Evolutionary conservation across 148 eudicot genomes (phyloP), one percentile per base, ranked within the genome.

Genomic region (Fagopyrum tataricum): DNA sequence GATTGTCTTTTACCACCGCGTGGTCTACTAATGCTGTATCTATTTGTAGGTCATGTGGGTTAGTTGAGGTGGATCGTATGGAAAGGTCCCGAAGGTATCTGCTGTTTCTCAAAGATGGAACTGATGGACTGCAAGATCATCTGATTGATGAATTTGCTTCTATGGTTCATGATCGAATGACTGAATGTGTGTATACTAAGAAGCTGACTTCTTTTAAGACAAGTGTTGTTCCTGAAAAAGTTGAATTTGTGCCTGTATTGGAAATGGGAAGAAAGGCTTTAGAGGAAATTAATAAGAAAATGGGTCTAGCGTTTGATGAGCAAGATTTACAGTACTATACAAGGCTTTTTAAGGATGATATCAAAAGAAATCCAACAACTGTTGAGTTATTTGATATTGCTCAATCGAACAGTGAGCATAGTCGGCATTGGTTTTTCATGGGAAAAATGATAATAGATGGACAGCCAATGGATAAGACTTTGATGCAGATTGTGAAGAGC

Each of bases 21-120:
- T 93, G 96, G 96, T 93, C 92, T 70, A 79, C 98, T 20, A 93
- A 93, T 82, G 96, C 96, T 67, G 93, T 93, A 21, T 93, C 98
- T 42, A 93, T 93, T 48, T 92, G 96, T 76, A 84, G 72, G 74
- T 86, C 96, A 3, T 93, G 96, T 53, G 89, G 93, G 21, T 71
- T 93, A 73, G 84, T 84, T 4, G 96, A 93, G 70, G 88, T 90
- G 41, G 83, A 76, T 44, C 82, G 98, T 59, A 73, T 90, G 51
- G 98, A 93, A 72, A 82, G 93, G 18, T 93, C 98, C 0, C 84
- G 98, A 82, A 84, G 98, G 76, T 90, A 90, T 77, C 72, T 86
- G 77, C 67, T 93, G 66, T 84, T 76, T 82, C 59, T 86, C 2
- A 85, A 81, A 72, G 71, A 59, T 73, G 87, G 83, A 69, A 76